Percentiles rank a stretch among this genome's conserved stretches.
phyloP scores from a whole-genome alignment of 352 stramenopile species.

The Labyrinthula sp. region DNA sequence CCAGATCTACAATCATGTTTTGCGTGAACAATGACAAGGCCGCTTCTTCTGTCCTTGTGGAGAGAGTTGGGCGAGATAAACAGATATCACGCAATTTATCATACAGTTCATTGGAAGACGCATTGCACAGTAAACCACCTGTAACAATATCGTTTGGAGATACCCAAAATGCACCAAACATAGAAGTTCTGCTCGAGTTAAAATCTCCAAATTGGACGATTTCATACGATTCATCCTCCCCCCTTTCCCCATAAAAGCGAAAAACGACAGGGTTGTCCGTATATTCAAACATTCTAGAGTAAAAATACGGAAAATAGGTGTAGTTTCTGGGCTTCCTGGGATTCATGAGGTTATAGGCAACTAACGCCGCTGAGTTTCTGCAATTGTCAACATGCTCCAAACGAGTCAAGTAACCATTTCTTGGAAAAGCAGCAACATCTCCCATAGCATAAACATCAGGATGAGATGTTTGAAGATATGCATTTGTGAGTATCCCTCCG shows the following conservation, averaged over 20 bases:
- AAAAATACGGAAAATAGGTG: conserved; percentile 27
- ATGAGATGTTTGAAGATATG: not conserved
- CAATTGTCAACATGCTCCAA: conserved; percentile 27
- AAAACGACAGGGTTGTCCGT: conserved; percentile 23
- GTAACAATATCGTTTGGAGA: no score
- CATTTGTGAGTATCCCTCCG: conserved; percentile 14
- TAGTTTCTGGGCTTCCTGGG: conserved; percentile 1
- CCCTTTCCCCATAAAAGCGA: conserved; percentile 26
- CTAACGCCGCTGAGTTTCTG: conserved; percentile 10
- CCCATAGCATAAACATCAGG: conserved; percentile 17
- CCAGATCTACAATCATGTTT: no score
- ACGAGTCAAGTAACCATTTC: conserved; percentile 1
- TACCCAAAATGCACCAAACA: no score
- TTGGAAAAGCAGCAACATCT: conserved; percentile 16
- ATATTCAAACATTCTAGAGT: conserved; percentile 27
- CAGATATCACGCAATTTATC: no score
- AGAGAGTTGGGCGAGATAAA: no score
- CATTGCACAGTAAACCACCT: no score
- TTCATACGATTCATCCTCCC: no score
- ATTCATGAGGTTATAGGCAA: conserved; percentile 2
- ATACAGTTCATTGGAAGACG: no score
- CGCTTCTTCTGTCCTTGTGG: no score
- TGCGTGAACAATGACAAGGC: no score
- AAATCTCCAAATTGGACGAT: no score
- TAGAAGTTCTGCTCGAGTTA: no score